phyloP scores from a whole-genome alignment of 225 moss, liverwort and hornwort genomes.

The Rhytidiadelphus loreus region DNA sequence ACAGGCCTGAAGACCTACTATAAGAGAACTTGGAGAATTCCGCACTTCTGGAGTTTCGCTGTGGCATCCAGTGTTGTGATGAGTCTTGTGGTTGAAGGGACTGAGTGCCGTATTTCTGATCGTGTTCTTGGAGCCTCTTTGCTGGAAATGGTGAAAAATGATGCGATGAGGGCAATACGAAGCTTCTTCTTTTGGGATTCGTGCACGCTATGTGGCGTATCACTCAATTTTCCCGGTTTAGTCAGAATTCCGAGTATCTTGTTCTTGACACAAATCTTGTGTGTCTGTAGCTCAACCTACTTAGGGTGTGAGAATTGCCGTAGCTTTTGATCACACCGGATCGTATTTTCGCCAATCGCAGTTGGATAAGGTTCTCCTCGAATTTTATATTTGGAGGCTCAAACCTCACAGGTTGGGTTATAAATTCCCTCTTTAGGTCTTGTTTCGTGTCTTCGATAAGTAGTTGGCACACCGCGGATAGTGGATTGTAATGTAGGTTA shows the following conservation, averaged over 20 bases:
- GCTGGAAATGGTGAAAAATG: not conserved
- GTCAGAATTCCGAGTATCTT: not conserved
- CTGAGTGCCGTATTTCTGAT: not conserved
- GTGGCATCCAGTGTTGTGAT: not conserved
- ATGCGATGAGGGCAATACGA: not conserved
- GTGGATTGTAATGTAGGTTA: constrained; percentile 5
- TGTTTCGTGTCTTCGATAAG: not conserved
- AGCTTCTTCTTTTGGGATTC: not conserved
- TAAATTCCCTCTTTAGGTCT: not conserved
- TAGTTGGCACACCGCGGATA: not conserved
- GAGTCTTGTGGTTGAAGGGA: not conserved
- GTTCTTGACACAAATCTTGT: not conserved
- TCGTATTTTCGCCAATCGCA: not conserved
- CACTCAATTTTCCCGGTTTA: not conserved
- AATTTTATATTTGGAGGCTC: not conserved
- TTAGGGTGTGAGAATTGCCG: not conserved
- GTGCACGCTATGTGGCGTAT: not conserved
- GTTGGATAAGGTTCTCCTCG: not conserved
- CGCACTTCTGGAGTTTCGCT: not conserved
- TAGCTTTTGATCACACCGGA: not conserved
- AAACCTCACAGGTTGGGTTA: not conserved
- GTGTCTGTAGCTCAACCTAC: not conserved
- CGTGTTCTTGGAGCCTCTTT: not conserved
- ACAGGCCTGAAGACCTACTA: not conserved
- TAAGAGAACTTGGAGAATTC: not conserved